phyloP scores from a whole-genome alignment of 2,329 filamentous ascomycete genomes.

The Leptographium procerum region DNA sequence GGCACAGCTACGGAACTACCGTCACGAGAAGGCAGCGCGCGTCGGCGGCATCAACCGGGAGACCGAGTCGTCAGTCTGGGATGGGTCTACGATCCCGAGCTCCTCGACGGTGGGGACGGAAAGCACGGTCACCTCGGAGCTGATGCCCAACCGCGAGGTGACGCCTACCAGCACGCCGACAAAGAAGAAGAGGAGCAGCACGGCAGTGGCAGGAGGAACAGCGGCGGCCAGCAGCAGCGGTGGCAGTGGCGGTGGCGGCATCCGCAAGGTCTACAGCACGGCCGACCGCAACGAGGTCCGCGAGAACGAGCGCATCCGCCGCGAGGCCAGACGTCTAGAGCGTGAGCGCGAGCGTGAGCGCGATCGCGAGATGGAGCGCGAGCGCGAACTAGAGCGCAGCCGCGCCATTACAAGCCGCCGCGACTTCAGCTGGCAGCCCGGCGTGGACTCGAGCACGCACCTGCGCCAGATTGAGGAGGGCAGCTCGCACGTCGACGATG shows the following conservation, averaged over 20 bases:
- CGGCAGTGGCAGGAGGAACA: no score
- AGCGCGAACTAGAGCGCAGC: constrained; percentile 10
- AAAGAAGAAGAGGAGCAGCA: constrained; percentile 20
- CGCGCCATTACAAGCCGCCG: constrained; percentile 22
- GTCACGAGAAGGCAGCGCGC: constrained; percentile 72
- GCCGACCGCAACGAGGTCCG: constrained; percentile 41
- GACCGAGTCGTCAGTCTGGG: constrained; percentile 68
- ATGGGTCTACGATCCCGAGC: constrained; percentile 59
- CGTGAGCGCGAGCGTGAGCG: constrained; percentile 35
- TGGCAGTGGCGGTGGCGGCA: constrained; percentile 28
- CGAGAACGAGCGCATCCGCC: constrained; percentile 42
- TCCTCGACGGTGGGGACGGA: constrained; percentile 29
- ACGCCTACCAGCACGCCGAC: constrained; percentile 44
- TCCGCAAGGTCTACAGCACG: constrained; percentile 51
- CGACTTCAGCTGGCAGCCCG: constrained; percentile 43
- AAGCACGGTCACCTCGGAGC: constrained; percentile 46
- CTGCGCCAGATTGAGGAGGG: constrained; percentile 20
- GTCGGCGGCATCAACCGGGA: constrained; percentile 83
- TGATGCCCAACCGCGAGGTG: constrained; percentile 45
- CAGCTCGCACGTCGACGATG: constrained; percentile 18
- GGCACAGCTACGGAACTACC: constrained; percentile 68
- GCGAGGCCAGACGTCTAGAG: constrained; percentile 40
- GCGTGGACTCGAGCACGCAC: constrained; percentile 16
- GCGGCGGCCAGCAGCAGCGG: not conserved
- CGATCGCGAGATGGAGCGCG: not conserved